Conservation (phyloP, 2,329 filamentous ascomycete species). For the Colletotrichum agaves region DNA sequence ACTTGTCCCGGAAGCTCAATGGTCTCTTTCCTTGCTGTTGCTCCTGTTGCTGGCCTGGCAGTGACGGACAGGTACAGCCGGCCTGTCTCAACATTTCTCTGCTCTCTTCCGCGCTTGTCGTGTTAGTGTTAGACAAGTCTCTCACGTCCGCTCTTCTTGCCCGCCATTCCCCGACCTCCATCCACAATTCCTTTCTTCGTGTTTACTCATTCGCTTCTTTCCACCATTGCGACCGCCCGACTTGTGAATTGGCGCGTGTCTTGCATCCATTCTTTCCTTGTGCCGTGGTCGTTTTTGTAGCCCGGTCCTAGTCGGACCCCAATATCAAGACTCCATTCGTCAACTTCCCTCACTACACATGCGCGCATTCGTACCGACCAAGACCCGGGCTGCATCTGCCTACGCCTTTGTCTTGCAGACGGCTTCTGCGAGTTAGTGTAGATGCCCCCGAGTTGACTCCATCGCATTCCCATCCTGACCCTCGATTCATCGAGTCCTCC, state of each 20-base stretch:
- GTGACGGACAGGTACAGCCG: slow-evolving; percentile 1
- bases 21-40: background rate
- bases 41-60: slow-evolving; percentile 4
- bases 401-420: slow-evolving; percentile 29
- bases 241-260: background rate
- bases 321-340: slow-evolving; percentile 18
- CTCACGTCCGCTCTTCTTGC: slow-evolving; percentile 9
- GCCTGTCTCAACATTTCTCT: slow-evolving; percentile 28
- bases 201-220: background rate
- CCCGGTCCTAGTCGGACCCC: slow-evolving; percentile 21
- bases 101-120: slow-evolving; percentile 10
- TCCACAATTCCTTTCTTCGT: background rate
- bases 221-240: background rate
- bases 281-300: background rate
- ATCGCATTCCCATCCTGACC: slow-evolving; percentile 26
- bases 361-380: slow-evolving; percentile 8
- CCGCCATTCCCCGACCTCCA: background rate
- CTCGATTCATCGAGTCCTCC: slow-evolving; percentile 22
- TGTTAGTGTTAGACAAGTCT: slow-evolving; percentile 29
- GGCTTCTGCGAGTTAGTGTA: slow-evolving; percentile 31
- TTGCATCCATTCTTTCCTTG: background rate
- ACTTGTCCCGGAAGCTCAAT: background rate
- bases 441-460: slow-evolving; percentile 22
- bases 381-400: slow-evolving; percentile 25
- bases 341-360: background rate